Conservation (phyloP, 345 rosid genomes). For the Hirschfeldia incana region DNA sequence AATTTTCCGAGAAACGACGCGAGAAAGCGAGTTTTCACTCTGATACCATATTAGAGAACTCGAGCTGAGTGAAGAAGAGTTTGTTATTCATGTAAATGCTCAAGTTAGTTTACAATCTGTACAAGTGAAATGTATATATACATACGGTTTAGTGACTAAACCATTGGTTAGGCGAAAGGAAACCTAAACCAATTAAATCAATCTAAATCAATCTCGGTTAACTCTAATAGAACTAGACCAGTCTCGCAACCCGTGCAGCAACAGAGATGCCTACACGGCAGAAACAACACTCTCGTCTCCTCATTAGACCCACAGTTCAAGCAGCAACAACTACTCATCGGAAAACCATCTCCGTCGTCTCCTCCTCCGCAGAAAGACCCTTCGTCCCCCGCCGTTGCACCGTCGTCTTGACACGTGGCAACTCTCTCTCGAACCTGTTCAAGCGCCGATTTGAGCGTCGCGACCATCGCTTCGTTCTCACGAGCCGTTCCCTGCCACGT, state of each 20-base stretch:
- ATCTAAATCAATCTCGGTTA: too few species aligned
- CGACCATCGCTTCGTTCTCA: constrained; percentile 59
- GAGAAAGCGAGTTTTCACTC: too few species aligned
- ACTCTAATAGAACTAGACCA: constrained; percentile 46
- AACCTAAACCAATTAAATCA: too few species aligned
- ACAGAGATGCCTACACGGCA: constrained; percentile 94
- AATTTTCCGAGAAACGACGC: too few species aligned
- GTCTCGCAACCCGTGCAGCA: constrained; percentile 64
- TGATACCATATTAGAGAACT: too few species aligned
- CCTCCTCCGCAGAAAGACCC: constrained; percentile 47
- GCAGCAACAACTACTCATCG: constrained; percentile 44
- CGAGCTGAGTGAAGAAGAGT: too few species aligned
- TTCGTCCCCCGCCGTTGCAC: constrained; percentile 42
- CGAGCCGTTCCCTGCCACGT: constrained; percentile 62
- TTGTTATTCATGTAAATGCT: too few species aligned
- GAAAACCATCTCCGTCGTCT: constrained; percentile 22
- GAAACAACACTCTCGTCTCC: constrained; percentile 64
- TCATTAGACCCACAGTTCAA: constrained; percentile 50
- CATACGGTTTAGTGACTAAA: too few species aligned
- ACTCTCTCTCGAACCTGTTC: constrained; percentile 53
- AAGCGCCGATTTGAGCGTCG: constrained; percentile 46
- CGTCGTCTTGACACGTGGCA: constrained; percentile 29
- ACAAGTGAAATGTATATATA: too few species aligned
- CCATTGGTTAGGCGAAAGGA: too few species aligned
- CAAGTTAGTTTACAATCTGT: too few species aligned